A percentile compares a stretch with the other conserved stretches of the same genome.
phyloP scores from a whole-genome alignment of 768 basidiomycete genomes.

The Austroboletus eburneus region DNA sequence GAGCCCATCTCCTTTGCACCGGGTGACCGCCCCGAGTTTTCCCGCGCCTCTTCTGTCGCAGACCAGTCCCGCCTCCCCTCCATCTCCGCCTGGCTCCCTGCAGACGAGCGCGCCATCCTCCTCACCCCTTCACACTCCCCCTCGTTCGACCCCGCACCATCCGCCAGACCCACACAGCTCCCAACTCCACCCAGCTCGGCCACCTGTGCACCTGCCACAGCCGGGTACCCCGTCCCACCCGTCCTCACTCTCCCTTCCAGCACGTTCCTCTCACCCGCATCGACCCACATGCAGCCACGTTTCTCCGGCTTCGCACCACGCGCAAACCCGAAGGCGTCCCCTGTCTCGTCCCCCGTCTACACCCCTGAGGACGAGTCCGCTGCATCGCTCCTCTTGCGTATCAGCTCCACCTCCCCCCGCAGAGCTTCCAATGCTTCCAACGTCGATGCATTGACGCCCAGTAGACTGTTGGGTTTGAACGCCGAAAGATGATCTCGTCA shows the following conservation, averaged over 20 bases:
- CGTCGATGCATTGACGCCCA: slow-evolving; percentile 23
- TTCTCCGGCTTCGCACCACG: slow-evolving; percentile 21
- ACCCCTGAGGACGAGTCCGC: slow-evolving; percentile 66
- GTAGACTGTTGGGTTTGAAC: slow-evolving; percentile 22
- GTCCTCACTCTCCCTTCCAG: slow-evolving; percentile 36
- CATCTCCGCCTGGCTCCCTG: slow-evolving; percentile 61
- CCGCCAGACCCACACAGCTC: slow-evolving; percentile 29
- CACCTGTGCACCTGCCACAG: slow-evolving; percentile 40
- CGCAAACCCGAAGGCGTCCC: slow-evolving; percentile 14
- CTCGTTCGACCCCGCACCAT: slow-evolving; percentile 29
- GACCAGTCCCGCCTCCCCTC: slow-evolving; percentile 48
- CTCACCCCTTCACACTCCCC: slow-evolving; percentile 34
- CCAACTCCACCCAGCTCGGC: slow-evolving; percentile 59
- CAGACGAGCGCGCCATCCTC: slow-evolving; percentile 28
- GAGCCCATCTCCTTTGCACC: slow-evolving; percentile 12
- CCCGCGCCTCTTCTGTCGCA: slow-evolving; percentile 6
- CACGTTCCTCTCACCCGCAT: slow-evolving; percentile 13
- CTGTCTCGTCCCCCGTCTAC: slow-evolving; percentile 24
- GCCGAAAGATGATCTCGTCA: slow-evolving; percentile 10
- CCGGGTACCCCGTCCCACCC: slow-evolving; percentile 35
- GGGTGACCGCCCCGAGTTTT: slow-evolving; percentile 1
- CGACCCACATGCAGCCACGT: slow-evolving; percentile 21
- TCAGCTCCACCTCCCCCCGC: slow-evolving; percentile 36
- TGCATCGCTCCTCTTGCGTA: slow-evolving; percentile 62
- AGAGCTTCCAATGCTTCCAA: too few species aligned